A percentile compares a stretch with the other conserved stretches of the same genome.
Evolutionary conservation across 2,329 filamentous ascomycete species (phyloP).

Genomic region (Nigrospora sphaerica): DNA sequence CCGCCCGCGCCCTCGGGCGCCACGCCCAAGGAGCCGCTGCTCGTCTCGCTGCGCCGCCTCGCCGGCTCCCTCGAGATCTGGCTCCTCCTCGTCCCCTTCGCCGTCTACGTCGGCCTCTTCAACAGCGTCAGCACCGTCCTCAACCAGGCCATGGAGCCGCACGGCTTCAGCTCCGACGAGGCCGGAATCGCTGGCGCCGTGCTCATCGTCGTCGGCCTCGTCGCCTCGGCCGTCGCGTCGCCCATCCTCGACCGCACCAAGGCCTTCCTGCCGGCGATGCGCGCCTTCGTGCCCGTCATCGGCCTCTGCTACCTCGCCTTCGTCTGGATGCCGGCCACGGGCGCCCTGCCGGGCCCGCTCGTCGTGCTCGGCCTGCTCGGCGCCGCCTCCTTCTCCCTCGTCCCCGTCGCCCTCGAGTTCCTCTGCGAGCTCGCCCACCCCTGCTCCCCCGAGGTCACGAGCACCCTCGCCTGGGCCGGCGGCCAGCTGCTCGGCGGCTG

Average conservation of each 20-base stretch:
- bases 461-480: slow-evolving; percentile 75
- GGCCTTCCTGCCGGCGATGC: slow-evolving; percentile 66
- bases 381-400: slow-evolving; percentile 68
- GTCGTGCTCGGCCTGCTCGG: slow-evolving; percentile 70
- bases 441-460: slow-evolving; percentile 77
- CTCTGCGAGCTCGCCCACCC: slow-evolving; percentile 84
- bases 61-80: slow-evolving; percentile 63
- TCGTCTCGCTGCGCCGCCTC: slow-evolving; percentile 46
- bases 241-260: slow-evolving; percentile 85
- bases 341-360: slow-evolving; percentile 59
- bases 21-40: slow-evolving; percentile 46
- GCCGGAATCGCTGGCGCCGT: slow-evolving; percentile 86
- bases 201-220: slow-evolving; percentile 81
- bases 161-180: slow-evolving; percentile 75
- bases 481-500: slow-evolving; percentile 80
- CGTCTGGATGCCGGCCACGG: slow-evolving; percentile 66
- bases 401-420: slow-evolving; percentile 82
- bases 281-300: slow-evolving; percentile 67
- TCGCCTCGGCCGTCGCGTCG: slow-evolving; percentile 66
- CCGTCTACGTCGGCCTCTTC: slow-evolving; percentile 85
- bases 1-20: slow-evolving; percentile 64
- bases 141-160: slow-evolving; percentile 83
- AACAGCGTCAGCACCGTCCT: slow-evolving; percentile 83
- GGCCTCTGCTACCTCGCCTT: slow-evolving; percentile 68
- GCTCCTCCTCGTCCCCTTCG: slow-evolving; percentile 74